These are phyloP conservation scores for Cyamopsis tetragonoloba DNA, from an alignment of 306 rosid species.

Conservation along the genomic window DNA sequence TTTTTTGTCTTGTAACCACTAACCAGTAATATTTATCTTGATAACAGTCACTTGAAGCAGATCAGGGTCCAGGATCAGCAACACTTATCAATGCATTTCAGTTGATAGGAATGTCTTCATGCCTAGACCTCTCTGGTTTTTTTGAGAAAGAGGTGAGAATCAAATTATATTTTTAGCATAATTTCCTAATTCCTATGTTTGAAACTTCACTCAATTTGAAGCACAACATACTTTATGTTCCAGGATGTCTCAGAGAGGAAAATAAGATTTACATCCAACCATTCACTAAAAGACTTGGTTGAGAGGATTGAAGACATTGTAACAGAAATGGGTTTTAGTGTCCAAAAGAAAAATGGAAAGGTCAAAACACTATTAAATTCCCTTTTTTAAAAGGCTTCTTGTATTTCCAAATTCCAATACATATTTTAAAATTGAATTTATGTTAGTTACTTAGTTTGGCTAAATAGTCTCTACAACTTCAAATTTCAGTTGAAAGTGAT, in stretches of 20 bases:
- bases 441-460: background rate
- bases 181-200: background rate
- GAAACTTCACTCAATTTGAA: background rate
- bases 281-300: conserved; percentile 59
- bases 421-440: no score
- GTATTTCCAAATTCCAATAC: background rate
- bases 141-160: conserved; percentile 78
- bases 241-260: conserved; percentile 90
- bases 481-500: conserved; percentile 67
- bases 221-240: background rate
- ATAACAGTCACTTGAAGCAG: conserved; percentile 48
- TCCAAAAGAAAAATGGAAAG: conserved; percentile 75
- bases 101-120: conserved; percentile 84
- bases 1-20: background rate
- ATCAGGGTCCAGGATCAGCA: conserved; percentile 44
- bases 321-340: conserved; percentile 69
- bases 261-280: conserved; percentile 83
- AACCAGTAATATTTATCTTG: conserved; percentile 9
- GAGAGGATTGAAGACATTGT: conserved; percentile 70
- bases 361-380: conserved; percentile 31
- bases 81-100: conserved; percentile 79
- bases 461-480: background rate
- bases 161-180: background rate
- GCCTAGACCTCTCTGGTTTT: conserved; percentile 88
- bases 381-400: background rate